Conservation (phyloP, 2,329 filamentous ascomycete genomes). For the Aspergillus hortae region DNA sequence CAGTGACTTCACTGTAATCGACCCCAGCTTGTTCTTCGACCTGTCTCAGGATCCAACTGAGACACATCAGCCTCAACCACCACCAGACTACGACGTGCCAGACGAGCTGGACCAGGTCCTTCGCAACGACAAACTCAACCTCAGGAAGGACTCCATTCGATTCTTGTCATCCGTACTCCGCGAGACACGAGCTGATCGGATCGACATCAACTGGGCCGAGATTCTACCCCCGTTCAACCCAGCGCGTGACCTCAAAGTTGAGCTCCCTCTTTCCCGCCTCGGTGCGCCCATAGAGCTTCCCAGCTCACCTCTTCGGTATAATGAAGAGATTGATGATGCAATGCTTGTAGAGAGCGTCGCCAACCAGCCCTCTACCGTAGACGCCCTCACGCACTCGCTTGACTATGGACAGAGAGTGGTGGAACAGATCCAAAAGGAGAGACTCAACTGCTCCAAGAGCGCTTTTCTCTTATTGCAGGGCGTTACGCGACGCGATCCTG, state of each 20-base stretch:
- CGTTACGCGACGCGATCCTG: slow-evolving; percentile 22
- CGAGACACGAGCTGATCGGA: slow-evolving; percentile 9
- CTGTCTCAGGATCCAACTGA: slow-evolving; percentile 3
- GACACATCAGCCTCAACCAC: slow-evolving; percentile 10
- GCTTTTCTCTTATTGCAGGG: slow-evolving; percentile 25
- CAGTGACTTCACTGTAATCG: slow-evolving; percentile 30
- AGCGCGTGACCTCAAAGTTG: slow-evolving; percentile 36
- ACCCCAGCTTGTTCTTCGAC: slow-evolving; percentile 20
- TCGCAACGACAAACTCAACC: slow-evolving; percentile 30
- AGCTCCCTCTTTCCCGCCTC: slow-evolving; percentile 45
- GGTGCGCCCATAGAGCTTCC: slow-evolving; percentile 46
- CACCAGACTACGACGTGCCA: too few relatives aligned
- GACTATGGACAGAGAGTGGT: not conserved
- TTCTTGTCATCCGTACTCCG: slow-evolving; percentile 30
- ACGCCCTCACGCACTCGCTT: not conserved
- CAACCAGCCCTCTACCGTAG: not conserved
- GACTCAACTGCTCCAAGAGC: slow-evolving; percentile 22
- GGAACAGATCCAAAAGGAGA: slow-evolving; percentile 19
- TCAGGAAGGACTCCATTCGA: slow-evolving; percentile 26
- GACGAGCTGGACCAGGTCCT: slow-evolving; percentile 8
- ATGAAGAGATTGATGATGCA: not conserved
- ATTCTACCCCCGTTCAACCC: slow-evolving; percentile 18
- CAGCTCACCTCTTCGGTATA: slow-evolving; percentile 7
- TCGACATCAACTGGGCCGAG: slow-evolving; percentile 15
- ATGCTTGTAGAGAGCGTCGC: not conserved